Percentiles rank a stretch among this genome's conserved stretches.
Conservation (phyloP, 2,329 filamentous ascomycete genomes). For the Rhynchosporium secalis region DNA sequence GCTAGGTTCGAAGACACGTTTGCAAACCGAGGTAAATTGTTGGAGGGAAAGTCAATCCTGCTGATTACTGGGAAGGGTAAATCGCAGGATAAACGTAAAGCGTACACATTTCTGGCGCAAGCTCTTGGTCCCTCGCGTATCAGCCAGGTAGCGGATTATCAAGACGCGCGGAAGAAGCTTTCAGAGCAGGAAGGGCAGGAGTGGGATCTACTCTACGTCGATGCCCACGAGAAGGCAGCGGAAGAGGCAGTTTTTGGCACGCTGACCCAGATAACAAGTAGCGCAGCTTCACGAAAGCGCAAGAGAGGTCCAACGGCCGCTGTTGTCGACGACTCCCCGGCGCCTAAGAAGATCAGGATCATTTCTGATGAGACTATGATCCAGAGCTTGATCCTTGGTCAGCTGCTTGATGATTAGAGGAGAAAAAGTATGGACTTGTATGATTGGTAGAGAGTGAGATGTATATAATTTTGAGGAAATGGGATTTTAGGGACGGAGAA, state of each 20-base stretch:
- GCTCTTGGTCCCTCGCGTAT: conserved; percentile 72
- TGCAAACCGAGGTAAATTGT: conserved; percentile 58
- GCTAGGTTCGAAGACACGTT: conserved; percentile 61
- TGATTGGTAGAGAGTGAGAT: not conserved
- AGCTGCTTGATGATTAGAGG: conserved; percentile 52
- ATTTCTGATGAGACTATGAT: conserved; percentile 85
- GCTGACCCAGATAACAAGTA: conserved; percentile 25
- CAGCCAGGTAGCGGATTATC: conserved; percentile 62
- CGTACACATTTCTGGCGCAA: conserved; percentile 78
- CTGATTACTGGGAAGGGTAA: conserved; percentile 67
- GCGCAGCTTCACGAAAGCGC: conserved; percentile 45
- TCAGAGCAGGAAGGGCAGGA: conserved; percentile 46
- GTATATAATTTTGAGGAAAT: not conserved
- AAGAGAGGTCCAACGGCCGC: conserved; percentile 42
- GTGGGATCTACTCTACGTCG: conserved; percentile 81
- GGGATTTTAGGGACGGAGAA: not conserved
- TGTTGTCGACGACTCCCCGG: conserved; percentile 40
- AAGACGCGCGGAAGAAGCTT: conserved; percentile 63
- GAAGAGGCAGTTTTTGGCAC: conserved; percentile 39
- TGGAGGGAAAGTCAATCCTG: conserved; percentile 67
- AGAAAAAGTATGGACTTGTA: not conserved
- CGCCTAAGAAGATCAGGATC: conserved; percentile 59
- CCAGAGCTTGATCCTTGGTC: conserved; percentile 87
- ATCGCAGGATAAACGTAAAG: conserved; percentile 62
- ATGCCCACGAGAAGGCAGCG: conserved; percentile 55